phyloP scores from a whole-genome alignment of 2,329 filamentous ascomycete species.

The Sphaerostilbella broomeana region DNA sequence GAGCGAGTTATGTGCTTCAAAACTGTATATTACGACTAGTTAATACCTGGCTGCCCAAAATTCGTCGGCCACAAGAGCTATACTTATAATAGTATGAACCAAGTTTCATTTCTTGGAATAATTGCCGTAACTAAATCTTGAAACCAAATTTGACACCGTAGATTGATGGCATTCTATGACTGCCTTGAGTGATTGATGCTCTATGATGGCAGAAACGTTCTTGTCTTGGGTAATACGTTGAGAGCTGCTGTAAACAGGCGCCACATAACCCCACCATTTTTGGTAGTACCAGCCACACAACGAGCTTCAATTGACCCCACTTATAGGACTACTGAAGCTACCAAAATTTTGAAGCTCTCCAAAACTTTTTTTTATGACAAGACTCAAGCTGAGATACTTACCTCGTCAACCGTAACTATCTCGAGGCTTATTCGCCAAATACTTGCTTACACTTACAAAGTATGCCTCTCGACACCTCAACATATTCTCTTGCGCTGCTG shows the following conservation, averaged over 20 bases:
- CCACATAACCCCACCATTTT: conserved; percentile 1
- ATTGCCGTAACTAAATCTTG: no score
- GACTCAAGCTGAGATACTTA: conserved; percentile 1
- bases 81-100: not conserved
- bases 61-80: not conserved
- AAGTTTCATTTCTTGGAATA: not conserved
- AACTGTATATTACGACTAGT: not conserved
- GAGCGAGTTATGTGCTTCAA: conserved; percentile 1
- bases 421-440: no score
- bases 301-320: conserved; percentile 8
- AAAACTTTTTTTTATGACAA: conserved; percentile 7
- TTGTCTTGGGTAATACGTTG: no score
- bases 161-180: no score
- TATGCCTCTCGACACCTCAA: conserved; percentile 94
- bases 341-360: conserved; percentile 8
- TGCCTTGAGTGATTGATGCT: no score
- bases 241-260: no score
- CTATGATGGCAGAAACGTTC: no score
- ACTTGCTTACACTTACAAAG: not conserved
- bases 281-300: conserved; percentile 7
- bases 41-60: not conserved
- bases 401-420: not conserved
- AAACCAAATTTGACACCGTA: no score
- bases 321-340: not conserved
- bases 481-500: conserved; percentile 79